These are phyloP conservation scores for Fusarium humuli DNA, from an alignment of 2,329 filamentous ascomycete species.

Conservation along the genomic window DNA sequence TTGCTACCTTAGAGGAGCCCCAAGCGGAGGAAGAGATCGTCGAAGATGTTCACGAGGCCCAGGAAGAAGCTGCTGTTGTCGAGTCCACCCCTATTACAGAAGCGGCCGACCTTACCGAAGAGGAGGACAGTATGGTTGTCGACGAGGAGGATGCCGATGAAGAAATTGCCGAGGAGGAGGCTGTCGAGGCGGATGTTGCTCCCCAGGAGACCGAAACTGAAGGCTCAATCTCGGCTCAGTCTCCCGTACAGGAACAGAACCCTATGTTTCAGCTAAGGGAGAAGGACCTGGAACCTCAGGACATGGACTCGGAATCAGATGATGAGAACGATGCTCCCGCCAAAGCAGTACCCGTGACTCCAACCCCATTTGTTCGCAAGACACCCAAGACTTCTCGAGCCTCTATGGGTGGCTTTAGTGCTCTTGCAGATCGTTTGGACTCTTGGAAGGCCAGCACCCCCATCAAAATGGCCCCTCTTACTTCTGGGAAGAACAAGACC, in stretches of 20 bases:
- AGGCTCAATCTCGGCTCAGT: conserved; percentile 19
- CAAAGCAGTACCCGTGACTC: conserved; percentile 55
- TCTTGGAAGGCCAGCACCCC: conserved; percentile 72
- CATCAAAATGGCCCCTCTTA: conserved; percentile 44
- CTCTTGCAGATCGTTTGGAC: conserved; percentile 70
- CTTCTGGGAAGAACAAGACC: conserved; percentile 52
- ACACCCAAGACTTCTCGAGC: conserved; percentile 47
- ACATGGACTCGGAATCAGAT: conserved; percentile 65
- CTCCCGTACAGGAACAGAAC: conserved; percentile 35
- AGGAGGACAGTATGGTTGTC: conserved; percentile 43
- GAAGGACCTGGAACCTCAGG: conserved; percentile 59
- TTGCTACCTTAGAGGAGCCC: conserved; percentile 4
- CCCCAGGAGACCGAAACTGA: conserved; percentile 13
- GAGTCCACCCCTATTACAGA: conserved; percentile 7
- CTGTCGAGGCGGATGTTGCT: conserved; percentile 22
- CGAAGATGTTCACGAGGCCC: neutral
- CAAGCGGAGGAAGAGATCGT: neutral
- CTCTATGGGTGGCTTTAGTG: conserved; percentile 67
- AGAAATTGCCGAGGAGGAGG: neutral
- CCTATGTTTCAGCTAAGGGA: conserved; percentile 57
- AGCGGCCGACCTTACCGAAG: conserved; percentile 25
- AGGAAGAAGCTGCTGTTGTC: neutral
- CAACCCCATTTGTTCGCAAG: conserved; percentile 50
- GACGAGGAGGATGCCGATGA: conserved; percentile 40
- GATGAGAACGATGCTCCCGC: conserved; percentile 57